phyloP scores from a whole-genome alignment of 2,329 filamentous ascomycete genomes.

The Helminthosporium solani region DNA sequence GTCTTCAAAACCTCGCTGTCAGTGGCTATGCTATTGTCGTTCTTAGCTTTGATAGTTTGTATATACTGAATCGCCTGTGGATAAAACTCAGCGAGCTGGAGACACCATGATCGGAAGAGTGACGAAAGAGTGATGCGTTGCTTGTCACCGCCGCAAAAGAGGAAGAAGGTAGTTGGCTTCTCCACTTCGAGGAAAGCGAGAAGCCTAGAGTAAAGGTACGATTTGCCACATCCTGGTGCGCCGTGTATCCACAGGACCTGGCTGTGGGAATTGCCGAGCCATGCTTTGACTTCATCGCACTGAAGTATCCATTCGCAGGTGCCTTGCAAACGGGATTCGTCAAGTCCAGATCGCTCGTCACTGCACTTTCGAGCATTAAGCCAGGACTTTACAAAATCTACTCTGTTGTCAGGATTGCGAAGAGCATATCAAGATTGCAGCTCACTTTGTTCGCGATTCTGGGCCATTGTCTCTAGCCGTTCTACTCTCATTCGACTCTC shows the following conservation, averaged over 20 bases:
- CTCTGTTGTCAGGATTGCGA: not conserved
- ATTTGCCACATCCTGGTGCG: conserved; percentile 5
- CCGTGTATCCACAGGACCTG: conserved; percentile 6
- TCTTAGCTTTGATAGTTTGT: not conserved
- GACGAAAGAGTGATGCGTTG: conserved; percentile 4
- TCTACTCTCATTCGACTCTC: conserved; percentile 1
- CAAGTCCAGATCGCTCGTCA: not conserved
- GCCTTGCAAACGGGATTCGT: not conserved
- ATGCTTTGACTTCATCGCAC: not conserved
- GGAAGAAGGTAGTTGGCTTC: conserved; percentile 1
- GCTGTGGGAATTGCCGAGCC: not conserved
- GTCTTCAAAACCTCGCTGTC: conserved; percentile 3
- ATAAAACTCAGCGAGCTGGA: conserved; percentile 2
- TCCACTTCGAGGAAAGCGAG: not conserved
- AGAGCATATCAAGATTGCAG: not conserved
- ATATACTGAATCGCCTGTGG: not conserved
- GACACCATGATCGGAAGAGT: conserved; percentile 6
- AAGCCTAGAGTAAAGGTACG: conserved; percentile 1
- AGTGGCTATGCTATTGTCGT: not conserved
- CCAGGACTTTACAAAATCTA: not conserved
- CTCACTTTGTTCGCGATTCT: not conserved
- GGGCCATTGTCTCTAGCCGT: not conserved
- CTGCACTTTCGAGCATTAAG: conserved; percentile 3
- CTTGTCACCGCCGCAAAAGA: conserved; percentile 9
- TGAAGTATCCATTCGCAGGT: conserved; percentile 6